Evolutionary conservation across 257 asterid genomes (phyloP).

Genomic region (Nicotiana paniculata): DNA sequence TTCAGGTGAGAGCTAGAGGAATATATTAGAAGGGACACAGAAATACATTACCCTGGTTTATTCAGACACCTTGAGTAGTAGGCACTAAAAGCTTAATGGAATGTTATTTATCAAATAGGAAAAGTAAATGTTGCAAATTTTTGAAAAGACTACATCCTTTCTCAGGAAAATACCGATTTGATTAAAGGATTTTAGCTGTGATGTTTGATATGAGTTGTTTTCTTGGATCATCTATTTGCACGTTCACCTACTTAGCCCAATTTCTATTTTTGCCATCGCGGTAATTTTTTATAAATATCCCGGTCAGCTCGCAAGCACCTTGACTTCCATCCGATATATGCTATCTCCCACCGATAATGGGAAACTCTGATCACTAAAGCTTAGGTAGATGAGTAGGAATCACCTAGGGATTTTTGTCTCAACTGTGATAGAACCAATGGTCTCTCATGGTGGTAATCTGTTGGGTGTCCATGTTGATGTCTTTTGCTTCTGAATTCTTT

Average conservation of each 20-base stretch:
- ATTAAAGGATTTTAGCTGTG: not conserved
- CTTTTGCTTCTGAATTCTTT: not conserved
- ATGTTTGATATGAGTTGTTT: not conserved
- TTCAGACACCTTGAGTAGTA: not conserved
- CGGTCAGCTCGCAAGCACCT: not conserved
- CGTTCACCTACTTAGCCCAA: not conserved
- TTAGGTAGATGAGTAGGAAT: not conserved
- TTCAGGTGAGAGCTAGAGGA: not conserved
- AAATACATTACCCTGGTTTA: not conserved
- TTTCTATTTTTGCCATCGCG: not conserved
- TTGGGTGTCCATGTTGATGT: not conserved
- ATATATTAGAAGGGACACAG: not conserved
- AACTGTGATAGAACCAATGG: not conserved
- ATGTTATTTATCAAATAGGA: not conserved
- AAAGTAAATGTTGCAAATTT: not conserved
- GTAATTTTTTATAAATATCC: not conserved
- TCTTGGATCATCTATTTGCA: not conserved
- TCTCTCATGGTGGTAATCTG: not conserved
- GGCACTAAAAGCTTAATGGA: not conserved
- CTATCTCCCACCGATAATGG: not conserved
- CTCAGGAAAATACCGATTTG: not conserved
- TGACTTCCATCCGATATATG: not conserved
- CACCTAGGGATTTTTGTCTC: not conserved
- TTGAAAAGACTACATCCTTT: not conserved
- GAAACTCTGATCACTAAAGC: not conserved